phyloP scores from a whole-genome alignment of 768 basidiomycete genomes.

The Suillus occidentalis region DNA sequence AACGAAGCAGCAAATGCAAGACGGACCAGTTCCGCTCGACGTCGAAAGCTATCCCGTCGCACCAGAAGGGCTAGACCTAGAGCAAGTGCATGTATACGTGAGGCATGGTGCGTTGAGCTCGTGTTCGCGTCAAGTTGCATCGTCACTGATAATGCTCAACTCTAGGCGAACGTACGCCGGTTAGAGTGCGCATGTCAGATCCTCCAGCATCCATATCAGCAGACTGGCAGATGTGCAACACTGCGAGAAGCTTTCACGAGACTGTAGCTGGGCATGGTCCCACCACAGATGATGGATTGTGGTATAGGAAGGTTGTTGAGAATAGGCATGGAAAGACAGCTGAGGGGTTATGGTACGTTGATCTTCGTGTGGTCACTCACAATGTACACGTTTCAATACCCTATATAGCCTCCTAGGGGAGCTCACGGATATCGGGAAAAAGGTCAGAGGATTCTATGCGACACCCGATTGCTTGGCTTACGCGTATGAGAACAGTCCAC shows the following conservation, averaged over 20 bases:
- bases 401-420: conserved; percentile 60
- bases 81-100: conserved; percentile 75
- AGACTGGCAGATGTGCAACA: conserved; percentile 68
- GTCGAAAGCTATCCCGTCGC: conserved; percentile 60
- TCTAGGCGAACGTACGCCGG: conserved; percentile 75
- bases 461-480: conserved; percentile 8
- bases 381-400: neutral
- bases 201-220: conserved; percentile 66
- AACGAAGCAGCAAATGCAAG: conserved; percentile 26
- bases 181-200: conserved; percentile 61
- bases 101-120: conserved; percentile 59
- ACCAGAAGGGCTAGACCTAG: conserved; percentile 53
- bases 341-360: conserved; percentile 61
- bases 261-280: conserved; percentile 36
- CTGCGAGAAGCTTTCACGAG: conserved; percentile 49
- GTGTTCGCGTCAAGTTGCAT: neutral
- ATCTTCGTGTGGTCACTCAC: neutral
- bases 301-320: conserved; percentile 53
- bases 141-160: neutral
- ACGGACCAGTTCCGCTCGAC: conserved; percentile 46
- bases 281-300: conserved; percentile 30
- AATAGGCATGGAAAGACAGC: conserved; percentile 49
- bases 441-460: neutral
- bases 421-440: conserved; percentile 61
- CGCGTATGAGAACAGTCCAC: conserved; percentile 49